Percentiles rank a stretch among this genome's conserved stretches.
These are phyloP conservation scores for Tripterygium wilfordii DNA, from an alignment of 177 flowering plant genomes.

Conservation along the genomic window DNA sequence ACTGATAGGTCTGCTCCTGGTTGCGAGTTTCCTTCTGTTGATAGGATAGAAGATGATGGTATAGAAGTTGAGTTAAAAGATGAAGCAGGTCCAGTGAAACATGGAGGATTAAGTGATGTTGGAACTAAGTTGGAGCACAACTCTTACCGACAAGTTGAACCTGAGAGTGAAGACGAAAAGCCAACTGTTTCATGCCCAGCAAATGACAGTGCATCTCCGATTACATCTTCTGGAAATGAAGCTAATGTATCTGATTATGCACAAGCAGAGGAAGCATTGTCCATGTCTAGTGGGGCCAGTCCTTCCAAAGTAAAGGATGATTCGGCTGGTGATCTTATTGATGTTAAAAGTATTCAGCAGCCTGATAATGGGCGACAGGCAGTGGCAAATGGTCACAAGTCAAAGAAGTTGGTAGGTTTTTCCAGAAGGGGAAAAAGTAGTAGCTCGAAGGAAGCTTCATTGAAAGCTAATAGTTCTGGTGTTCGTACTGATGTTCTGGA, in stretches of 20 bases:
- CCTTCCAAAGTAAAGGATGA: slow-evolving; percentile 1
- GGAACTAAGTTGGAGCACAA: slow-evolving; percentile 36
- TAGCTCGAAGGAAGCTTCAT: slow-evolving; percentile 18
- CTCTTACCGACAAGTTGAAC: slow-evolving; percentile 23
- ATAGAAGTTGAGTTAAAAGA: slow-evolving; percentile 26
- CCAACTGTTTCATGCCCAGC: slow-evolving; percentile 13
- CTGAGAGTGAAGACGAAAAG: slow-evolving; percentile 28
- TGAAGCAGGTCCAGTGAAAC: slow-evolving; percentile 13
- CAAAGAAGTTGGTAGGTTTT: slow-evolving; percentile 22
- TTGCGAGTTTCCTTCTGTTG: slow-evolving; percentile 18
- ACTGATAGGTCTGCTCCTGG: slow-evolving; percentile 21
- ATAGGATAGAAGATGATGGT: slow-evolving; percentile 23
- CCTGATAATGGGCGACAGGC: slow-evolving; percentile 17
- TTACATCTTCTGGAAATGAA: slow-evolving; percentile 7
- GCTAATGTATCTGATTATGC: background rate
- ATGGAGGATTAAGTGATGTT: no score
- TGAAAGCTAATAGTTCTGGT: no score
- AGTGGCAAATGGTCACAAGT: slow-evolving; percentile 31
- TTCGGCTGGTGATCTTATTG: slow-evolving; percentile 5
- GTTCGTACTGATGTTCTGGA: no score
- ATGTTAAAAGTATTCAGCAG: slow-evolving; percentile 4
- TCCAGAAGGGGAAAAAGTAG: slow-evolving; percentile 32
- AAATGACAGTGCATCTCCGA: slow-evolving; percentile 5
- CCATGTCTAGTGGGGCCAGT: background rate
- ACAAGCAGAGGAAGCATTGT: slow-evolving; percentile 1